A percentile compares a stretch with the other conserved stretches of the same genome.
These are phyloP conservation scores for Astrephomene gubernaculifera DNA, from an alignment of 139 green algal genomes.

Conservation along the genomic window DNA sequence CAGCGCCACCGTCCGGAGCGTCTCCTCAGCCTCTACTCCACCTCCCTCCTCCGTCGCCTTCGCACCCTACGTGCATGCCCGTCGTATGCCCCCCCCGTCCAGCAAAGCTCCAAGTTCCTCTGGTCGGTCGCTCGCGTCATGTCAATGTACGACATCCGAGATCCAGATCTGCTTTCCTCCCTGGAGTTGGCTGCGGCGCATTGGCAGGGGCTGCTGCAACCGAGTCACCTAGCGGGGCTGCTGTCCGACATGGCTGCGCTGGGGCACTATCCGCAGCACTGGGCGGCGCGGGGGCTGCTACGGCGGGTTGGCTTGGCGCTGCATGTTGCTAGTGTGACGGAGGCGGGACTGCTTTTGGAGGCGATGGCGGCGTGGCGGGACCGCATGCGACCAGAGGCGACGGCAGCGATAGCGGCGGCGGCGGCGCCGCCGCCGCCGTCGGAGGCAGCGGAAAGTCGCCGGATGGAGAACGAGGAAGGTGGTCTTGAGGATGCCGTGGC, in stretches of 20 bases:
- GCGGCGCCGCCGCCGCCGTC: not conserved
- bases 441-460: not conserved
- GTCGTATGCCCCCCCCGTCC: not conserved
- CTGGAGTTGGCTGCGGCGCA: not conserved
- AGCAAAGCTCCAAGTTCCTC: not conserved
- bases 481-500: not conserved
- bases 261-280: conserved; percentile 8
- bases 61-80: not conserved
- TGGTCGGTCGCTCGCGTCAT: not conserved
- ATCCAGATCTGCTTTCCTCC: not conserved
- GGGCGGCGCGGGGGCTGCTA: conserved; percentile 1
- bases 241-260: conserved; percentile 10
- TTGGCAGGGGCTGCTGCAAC: not conserved
- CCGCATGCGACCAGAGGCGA: too few species aligned
- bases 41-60: not conserved
- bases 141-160: not conserved
- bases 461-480: not conserved
- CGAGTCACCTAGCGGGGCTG: not conserved
- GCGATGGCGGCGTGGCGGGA: conserved; percentile 13
- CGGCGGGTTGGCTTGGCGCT: not conserved
- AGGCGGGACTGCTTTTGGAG: not conserved
- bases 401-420: too few species aligned
- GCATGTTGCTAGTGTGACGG: not conserved
- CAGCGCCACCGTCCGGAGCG: not conserved
- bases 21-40: not conserved